phyloP scores from a whole-genome alignment of 2,329 filamentous ascomycete species.

The Fusarium transvaalense region DNA sequence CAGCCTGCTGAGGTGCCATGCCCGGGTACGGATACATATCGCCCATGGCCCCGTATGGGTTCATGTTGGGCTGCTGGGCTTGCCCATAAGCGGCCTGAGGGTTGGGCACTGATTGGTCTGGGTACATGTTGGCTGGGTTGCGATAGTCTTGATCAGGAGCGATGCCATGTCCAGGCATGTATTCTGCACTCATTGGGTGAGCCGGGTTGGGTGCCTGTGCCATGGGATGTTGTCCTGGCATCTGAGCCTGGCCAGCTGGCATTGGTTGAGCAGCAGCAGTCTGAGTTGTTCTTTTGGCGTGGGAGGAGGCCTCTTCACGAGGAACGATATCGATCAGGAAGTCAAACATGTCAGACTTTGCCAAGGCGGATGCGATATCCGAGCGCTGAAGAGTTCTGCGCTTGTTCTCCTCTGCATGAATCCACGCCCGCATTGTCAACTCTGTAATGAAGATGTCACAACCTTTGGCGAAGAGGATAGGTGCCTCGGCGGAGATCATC shows the following conservation, averaged over 20 bases:
- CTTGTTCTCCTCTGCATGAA: slow-evolving; percentile 99
- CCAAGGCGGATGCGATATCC: slow-evolving; percentile 94
- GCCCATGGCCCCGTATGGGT: slow-evolving; percentile 78
- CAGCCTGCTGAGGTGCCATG: slow-evolving; percentile 81
- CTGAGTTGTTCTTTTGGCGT: slow-evolving; percentile 80
- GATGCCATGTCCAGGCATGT: slow-evolving; percentile 73
- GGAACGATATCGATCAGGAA: slow-evolving; percentile 99
- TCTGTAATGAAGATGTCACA: slow-evolving; percentile 99
- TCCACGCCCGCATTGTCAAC: slow-evolving; percentile 99
- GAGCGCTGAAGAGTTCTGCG: slow-evolving; percentile 93
- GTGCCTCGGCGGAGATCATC: slow-evolving; percentile 99
- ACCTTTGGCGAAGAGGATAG: slow-evolving; percentile 97
- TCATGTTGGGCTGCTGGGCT: slow-evolving; percentile 73
- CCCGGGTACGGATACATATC: slow-evolving; percentile 87
- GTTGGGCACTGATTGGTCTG: slow-evolving; percentile 80
- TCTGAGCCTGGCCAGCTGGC: slow-evolving; percentile 63
- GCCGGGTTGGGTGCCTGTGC: slow-evolving; percentile 69
- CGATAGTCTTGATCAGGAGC: slow-evolving; percentile 82
- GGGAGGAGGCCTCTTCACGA: slow-evolving; percentile 88
- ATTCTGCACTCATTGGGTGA: slow-evolving; percentile 72
- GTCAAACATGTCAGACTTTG: slow-evolving; percentile 99
- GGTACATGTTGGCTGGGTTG: slow-evolving; percentile 83
- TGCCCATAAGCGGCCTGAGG: slow-evolving; percentile 81
- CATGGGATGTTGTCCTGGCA: slow-evolving; percentile 65
- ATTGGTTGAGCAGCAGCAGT: slow-evolving; percentile 59